Conservation (phyloP, 106 monocot genomes). For the Dendrobium huoshanense region DNA sequence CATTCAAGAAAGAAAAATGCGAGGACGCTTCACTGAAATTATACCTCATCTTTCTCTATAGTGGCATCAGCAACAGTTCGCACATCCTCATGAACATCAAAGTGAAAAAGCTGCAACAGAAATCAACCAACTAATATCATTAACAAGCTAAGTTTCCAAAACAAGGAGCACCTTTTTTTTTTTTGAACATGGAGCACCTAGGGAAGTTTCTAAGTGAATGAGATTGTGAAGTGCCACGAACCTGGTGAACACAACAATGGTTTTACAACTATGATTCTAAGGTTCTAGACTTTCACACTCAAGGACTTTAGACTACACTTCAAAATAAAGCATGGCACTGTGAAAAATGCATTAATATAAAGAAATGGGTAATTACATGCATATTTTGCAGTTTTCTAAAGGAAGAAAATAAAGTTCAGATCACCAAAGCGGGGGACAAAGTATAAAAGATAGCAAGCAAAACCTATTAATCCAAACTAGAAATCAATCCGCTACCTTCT, state of each 20-base stretch:
- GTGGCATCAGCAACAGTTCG: conserved; percentile 96
- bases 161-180: neutral
- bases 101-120: conserved; percentile 89
- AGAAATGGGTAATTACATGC: neutral
- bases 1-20: neutral
- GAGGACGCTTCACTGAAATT: neutral
- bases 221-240: neutral
- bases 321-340: neutral
- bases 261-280: neutral
- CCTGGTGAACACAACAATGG: neutral
- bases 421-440: neutral
- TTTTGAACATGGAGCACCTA: neutral
- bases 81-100: conserved; percentile 99
- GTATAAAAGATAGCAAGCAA: neutral
- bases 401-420: neutral
- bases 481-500: neutral
- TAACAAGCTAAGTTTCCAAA: neutral
- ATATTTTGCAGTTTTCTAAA: neutral
- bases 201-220: neutral
- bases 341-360: neutral
- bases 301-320: neutral
- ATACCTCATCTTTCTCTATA: conserved; percentile 97
- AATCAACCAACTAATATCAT: neutral
- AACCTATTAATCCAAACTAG: neutral
- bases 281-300: neutral